phyloP scores from a whole-genome alignment of 306 rosid species.

The Phaseolus lunatus region DNA sequence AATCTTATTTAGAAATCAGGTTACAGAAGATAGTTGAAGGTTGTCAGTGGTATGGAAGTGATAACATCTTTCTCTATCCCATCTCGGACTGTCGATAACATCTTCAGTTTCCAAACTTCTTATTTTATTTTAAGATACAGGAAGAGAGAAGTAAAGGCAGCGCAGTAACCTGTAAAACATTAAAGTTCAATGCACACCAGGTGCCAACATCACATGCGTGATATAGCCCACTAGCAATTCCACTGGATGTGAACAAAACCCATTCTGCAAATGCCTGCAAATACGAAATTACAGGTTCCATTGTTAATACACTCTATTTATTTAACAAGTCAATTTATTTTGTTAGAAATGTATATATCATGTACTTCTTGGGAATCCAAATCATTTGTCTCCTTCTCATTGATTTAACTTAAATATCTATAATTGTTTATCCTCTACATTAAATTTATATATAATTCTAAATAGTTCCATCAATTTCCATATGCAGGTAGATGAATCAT shows the following conservation, averaged over 20 bases:
- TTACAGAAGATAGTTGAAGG: constrained; percentile 4
- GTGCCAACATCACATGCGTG: constrained; percentile 99
- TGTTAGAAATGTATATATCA: constrained; percentile 6
- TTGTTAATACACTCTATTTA: constrained; percentile 23
- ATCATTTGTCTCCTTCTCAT: neutral
- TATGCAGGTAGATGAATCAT: constrained; percentile 1
- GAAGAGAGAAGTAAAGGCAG: constrained; percentile 35
- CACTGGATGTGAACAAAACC: constrained; percentile 84
- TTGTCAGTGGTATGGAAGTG: neutral
- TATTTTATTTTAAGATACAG: neutral
- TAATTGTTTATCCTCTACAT: constrained; percentile 23
- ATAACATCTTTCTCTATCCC: constrained; percentile 22
- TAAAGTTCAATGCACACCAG: constrained; percentile 80
- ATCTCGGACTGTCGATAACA: constrained; percentile 23
- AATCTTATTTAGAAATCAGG: constrained; percentile 12
- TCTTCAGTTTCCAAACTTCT: neutral
- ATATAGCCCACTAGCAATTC: constrained; percentile 84
- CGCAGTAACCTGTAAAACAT: constrained; percentile 75
- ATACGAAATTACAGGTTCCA: constrained; percentile 33
- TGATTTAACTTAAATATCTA: constrained; percentile 17
- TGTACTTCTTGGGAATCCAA: constrained; percentile 9
- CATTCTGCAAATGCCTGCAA: constrained; percentile 93
- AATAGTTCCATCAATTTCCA: constrained; percentile 22
- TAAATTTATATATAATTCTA: neutral
- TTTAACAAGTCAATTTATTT: neutral